Conservation (phyloP, 2,329 filamentous ascomycete genomes). For the Trichoderma hamatum region DNA sequence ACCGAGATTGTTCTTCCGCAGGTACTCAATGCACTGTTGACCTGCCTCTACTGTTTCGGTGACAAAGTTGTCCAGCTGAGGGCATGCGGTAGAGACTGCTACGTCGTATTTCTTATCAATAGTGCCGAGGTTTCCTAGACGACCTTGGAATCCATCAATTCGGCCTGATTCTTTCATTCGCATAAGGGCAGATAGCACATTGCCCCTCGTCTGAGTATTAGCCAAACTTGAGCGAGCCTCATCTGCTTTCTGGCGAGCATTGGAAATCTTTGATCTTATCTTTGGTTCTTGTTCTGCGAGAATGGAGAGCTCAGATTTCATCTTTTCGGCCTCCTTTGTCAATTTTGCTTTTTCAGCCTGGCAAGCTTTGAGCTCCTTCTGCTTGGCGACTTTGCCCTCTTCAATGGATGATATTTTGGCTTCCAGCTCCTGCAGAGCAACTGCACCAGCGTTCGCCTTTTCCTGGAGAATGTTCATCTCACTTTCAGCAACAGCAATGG, state of each 20-base stretch:
- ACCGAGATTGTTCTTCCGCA: slow-evolving; percentile 95
- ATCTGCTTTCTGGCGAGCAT: slow-evolving; percentile 90
- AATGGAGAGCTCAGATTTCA: slow-evolving; percentile 72
- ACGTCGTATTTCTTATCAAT: slow-evolving; percentile 96
- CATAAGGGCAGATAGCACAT: slow-evolving; percentile 89
- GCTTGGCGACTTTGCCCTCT: slow-evolving; percentile 70
- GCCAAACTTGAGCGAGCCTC: slow-evolving; percentile 90
- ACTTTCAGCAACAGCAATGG: slow-evolving; percentile 91
- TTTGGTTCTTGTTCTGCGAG: slow-evolving; percentile 78
- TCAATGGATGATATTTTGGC: slow-evolving; percentile 76
- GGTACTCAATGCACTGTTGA: slow-evolving; percentile 96
- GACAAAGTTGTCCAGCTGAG: slow-evolving; percentile 90
- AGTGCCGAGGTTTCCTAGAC: slow-evolving; percentile 88
- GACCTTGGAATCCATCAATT: slow-evolving; percentile 95
- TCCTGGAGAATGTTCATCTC: slow-evolving; percentile 91
- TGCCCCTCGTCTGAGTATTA: slow-evolving; percentile 88
- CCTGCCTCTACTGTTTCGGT: slow-evolving; percentile 95
- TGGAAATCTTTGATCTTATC: slow-evolving; percentile 81
- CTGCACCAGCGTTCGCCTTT: slow-evolving; percentile 82
- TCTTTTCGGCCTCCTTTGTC: slow-evolving; percentile 72
- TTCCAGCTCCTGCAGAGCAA: slow-evolving; percentile 81
- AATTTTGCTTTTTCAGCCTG: slow-evolving; percentile 72
- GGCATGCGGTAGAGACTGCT: slow-evolving; percentile 96
- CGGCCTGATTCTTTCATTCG: slow-evolving; percentile 93
- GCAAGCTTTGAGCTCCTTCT: slow-evolving; percentile 73